These are phyloP conservation scores for Protea cynaroides DNA, from an alignment of 164 flowering plant species.

Conservation along the genomic window DNA sequence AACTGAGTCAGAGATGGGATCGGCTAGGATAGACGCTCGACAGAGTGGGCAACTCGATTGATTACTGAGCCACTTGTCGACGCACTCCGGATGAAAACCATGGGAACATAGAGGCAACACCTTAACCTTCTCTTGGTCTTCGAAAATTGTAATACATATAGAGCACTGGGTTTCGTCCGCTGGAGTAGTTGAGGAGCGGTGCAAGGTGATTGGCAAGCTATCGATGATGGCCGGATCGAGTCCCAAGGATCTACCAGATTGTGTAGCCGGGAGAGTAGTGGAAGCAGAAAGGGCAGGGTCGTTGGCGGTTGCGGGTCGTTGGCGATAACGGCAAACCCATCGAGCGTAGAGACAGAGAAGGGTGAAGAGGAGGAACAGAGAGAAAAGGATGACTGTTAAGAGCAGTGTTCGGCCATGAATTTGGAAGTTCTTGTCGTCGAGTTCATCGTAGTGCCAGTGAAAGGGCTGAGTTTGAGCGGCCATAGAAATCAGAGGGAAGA, in stretches of 20 bases:
- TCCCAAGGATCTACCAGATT: conserved; percentile 13
- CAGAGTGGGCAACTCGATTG: conserved; percentile 83
- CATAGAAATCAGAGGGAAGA: too few species aligned
- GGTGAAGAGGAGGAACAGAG: conserved; percentile 34
- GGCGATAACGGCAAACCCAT: conserved; percentile 39
- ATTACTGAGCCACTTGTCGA: conserved; percentile 62
- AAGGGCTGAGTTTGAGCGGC: conserved; percentile 24
- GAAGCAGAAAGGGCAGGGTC: conserved; percentile 2
- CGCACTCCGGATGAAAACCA: conserved; percentile 59
- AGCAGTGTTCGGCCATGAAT: conserved; percentile 51
- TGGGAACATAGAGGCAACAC: conserved; percentile 66
- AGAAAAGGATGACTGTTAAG: conserved; percentile 36
- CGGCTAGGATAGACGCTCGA: conserved; percentile 41
- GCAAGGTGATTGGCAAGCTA: conserved; percentile 39
- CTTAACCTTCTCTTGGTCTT: conserved; percentile 60
- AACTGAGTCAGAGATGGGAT: background rate
- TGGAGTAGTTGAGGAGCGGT: conserved; percentile 10
- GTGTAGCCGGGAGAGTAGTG: background rate
- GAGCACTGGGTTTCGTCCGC: conserved; percentile 41
- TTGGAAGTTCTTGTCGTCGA: conserved; percentile 52
- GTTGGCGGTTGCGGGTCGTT: conserved; percentile 4
- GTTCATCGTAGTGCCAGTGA: conserved; percentile 54
- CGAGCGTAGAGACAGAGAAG: conserved; percentile 54
- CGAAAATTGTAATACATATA: conserved; percentile 56
- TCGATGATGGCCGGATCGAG: conserved; percentile 29